phyloP scores from a whole-genome alignment of 192 early-diverging fungal species.

The Glomus cerebriforme region DNA sequence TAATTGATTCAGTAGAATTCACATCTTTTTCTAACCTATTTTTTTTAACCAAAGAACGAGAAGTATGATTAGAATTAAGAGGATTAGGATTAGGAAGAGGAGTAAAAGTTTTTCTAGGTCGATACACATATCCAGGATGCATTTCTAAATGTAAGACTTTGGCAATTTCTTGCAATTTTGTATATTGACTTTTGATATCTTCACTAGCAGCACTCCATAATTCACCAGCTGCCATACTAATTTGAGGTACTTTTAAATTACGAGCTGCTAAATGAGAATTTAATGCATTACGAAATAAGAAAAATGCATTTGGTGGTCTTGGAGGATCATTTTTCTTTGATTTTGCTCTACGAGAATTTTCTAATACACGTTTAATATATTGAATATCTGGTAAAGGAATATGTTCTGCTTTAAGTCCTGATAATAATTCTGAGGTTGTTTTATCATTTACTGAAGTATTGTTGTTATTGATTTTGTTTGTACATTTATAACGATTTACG shows the following conservation, averaged over 20 bases:
- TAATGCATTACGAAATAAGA: slow-evolving; percentile 28
- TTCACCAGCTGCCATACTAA: slow-evolving; percentile 7
- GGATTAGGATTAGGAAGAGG: no score
- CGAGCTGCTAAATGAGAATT: background rate
- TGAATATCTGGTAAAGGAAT: slow-evolving; percentile 26
- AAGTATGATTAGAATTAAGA: no score
- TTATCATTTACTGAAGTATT: background rate
- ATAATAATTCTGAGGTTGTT: background rate
- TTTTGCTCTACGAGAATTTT: slow-evolving; percentile 22
- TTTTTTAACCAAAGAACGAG: no score
- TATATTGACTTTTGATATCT: slow-evolving; percentile 12
- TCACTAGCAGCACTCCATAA: slow-evolving; percentile 15
- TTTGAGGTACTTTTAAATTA: slow-evolving; percentile 34
- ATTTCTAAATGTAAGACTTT: slow-evolving; percentile 29
- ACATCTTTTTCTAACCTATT: no score
- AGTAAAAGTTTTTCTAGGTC: slow-evolving; percentile 20
- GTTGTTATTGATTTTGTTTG: background rate
- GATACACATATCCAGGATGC: slow-evolving; percentile 33
- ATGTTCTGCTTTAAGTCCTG: slow-evolving; percentile 5
- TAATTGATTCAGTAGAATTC: no score
- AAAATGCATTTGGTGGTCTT: slow-evolving; percentile 31
- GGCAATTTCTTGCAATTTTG: slow-evolving; percentile 19
- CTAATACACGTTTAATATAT: slow-evolving; percentile 12
- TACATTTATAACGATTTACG: background rate
- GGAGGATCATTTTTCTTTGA: slow-evolving; percentile 23